phyloP scores from a whole-genome alignment of 176 grass and related monocot genomes.

The Pontederia crassipes region DNA sequence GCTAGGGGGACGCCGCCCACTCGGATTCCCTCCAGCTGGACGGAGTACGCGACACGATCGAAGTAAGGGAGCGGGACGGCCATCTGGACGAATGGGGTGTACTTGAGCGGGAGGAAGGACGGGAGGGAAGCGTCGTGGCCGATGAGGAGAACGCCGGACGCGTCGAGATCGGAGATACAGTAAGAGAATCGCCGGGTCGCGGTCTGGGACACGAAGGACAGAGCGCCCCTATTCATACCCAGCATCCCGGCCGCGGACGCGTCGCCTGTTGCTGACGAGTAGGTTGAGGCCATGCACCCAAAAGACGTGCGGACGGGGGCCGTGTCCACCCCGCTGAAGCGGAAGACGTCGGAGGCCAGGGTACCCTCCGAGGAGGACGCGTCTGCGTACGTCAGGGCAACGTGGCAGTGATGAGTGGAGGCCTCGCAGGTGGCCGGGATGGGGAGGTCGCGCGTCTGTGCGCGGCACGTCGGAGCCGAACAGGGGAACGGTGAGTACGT shows the following conservation, averaged over 20 bases:
- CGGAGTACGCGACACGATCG: conserved; percentile 81
- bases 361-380: conserved; percentile 64
- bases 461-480: conserved; percentile 45
- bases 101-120: conserved; percentile 66
- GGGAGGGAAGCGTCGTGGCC: conserved; percentile 48
- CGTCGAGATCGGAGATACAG: conserved; percentile 84
- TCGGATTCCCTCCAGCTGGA: conserved; percentile 65
- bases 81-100: conserved; percentile 64
- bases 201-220: conserved; percentile 75
- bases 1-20: conserved; percentile 40
- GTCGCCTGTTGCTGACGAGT: conserved; percentile 40
- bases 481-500: conserved; percentile 63
- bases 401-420: conserved; percentile 37
- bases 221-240: conserved; percentile 74
- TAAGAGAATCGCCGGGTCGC: conserved; percentile 75
- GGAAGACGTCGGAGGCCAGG: conserved; percentile 65
- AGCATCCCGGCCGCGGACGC: conserved; percentile 47
- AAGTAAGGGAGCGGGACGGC: conserved; percentile 66
- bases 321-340: conserved; percentile 24
- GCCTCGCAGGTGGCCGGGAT: conserved; percentile 52
- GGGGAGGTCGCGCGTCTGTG: conserved; percentile 42
- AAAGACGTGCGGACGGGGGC: conserved; percentile 66
- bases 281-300: conserved; percentile 65
- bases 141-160: conserved; percentile 64
- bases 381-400: conserved; percentile 66